Percentiles rank a stretch among this genome's conserved stretches.
Evolutionary conservation across 768 basidiomycete species (phyloP).

Genomic region (Boletus insuetus): DNA sequence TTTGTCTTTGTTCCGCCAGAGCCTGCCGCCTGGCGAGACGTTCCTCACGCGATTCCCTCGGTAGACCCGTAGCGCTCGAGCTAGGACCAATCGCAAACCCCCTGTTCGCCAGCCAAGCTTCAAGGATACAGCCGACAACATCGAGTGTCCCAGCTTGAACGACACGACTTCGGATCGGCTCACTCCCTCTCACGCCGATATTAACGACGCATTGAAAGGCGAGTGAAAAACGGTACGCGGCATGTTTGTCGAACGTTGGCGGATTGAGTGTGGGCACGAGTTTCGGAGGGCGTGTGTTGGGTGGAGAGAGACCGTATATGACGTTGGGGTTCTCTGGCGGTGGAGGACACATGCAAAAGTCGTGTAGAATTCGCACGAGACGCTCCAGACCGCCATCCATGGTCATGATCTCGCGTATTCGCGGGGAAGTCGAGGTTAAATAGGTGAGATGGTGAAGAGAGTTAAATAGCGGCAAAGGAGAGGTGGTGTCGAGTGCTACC

Average conservation of each 20-base stretch:
- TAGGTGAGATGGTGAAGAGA: constrained; percentile 95
- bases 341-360: constrained; percentile 81
- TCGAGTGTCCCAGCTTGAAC: constrained; percentile 94
- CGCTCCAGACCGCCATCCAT: constrained; percentile 97
- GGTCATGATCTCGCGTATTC: constrained; percentile 98
- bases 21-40: constrained; percentile 60
- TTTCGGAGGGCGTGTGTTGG: constrained; percentile 54
- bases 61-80: constrained; percentile 69
- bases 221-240: constrained; percentile 85
- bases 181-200: constrained; percentile 93
- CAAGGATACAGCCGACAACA: constrained; percentile 90
- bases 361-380: constrained; percentile 86
- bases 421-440: constrained; percentile 94
- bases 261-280: constrained; percentile 64
- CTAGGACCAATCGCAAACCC: constrained; percentile 86
- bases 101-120: constrained; percentile 87
- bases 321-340: constrained; percentile 74
- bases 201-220: constrained; percentile 98
- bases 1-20: constrained; percentile 51
- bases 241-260: constrained; percentile 71
- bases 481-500: constrained; percentile 52
- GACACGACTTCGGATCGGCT: constrained; percentile 85
- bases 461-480: constrained; percentile 76
- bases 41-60: constrained; percentile 74
- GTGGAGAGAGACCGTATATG: constrained; percentile 75